phyloP scores from a whole-genome alignment of 2,329 filamentous ascomycete genomes.

The Colletotrichum aenigma region DNA sequence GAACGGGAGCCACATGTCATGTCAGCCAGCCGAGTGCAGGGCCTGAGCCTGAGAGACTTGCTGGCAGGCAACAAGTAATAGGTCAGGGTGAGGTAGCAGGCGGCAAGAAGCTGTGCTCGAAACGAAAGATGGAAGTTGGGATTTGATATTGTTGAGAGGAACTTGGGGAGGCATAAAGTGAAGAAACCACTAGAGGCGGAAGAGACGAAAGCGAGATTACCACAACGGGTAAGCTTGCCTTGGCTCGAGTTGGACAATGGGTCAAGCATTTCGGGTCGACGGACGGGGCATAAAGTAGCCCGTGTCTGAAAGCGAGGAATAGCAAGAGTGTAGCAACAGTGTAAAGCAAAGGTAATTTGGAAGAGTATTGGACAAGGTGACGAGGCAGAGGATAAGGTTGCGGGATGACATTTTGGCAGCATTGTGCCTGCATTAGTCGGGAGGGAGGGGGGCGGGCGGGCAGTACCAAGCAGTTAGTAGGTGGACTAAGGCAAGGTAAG shows the following conservation, averaged over 20 bases:
- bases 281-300: background rate
- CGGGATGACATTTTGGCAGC: conserved; percentile 8
- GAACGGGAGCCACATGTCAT: background rate
- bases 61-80: background rate
- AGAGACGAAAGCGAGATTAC: background rate
- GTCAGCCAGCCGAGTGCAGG: background rate
- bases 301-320: background rate
- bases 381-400: background rate
- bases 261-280: background rate
- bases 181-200: background rate
- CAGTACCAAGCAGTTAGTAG: background rate
- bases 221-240: background rate
- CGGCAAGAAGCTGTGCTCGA: background rate
- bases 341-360: background rate
- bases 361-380: background rate
- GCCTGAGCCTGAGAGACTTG: background rate
- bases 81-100: background rate
- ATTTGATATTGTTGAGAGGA: background rate
- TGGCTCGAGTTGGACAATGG: background rate
- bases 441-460: background rate
- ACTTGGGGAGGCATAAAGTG: background rate
- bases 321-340: background rate
- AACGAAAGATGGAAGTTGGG: background rate
- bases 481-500: background rate
- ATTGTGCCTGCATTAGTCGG: background rate